Evolutionary conservation across 2,329 filamentous ascomycete species (phyloP).

Genomic region (Curvularia sp.): DNA sequence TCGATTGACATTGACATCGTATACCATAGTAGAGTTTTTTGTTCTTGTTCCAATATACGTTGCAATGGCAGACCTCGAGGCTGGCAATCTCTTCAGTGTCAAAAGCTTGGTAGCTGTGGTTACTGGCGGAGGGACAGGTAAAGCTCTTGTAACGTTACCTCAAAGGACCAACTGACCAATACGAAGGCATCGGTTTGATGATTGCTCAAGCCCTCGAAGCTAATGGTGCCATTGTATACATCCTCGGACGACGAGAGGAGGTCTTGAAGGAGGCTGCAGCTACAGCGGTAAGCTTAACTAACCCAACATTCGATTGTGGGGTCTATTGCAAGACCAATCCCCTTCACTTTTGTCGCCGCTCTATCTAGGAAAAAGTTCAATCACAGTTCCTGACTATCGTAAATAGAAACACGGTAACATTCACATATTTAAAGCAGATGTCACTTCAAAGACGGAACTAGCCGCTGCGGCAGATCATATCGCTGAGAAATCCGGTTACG

Average conservation of each 20-base stretch:
- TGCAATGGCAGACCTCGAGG: slow-evolving; percentile 13
- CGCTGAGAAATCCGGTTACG: slow-evolving; percentile 23
- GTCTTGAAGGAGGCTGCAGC: slow-evolving; percentile 23
- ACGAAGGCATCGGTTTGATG: slow-evolving; percentile 34
- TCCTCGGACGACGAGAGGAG: slow-evolving; percentile 32
- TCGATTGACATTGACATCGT: neutral
- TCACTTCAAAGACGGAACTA: slow-evolving; percentile 30
- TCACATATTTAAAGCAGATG: slow-evolving; percentile 26
- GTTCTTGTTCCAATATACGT: neutral
- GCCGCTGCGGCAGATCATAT: slow-evolving; percentile 22
- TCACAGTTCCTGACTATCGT: neutral
- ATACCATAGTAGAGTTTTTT: neutral
- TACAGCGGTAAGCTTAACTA: slow-evolving; percentile 2
- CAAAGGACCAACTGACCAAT: neutral
- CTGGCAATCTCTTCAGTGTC: slow-evolving; percentile 21
- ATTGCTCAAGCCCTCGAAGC: slow-evolving; percentile 30
- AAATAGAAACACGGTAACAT: slow-evolving; percentile 16
- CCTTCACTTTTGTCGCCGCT: neutral
- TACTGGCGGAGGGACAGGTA: slow-evolving; percentile 30
- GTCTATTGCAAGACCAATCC: too few relatives aligned
- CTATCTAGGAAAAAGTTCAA: neutral
- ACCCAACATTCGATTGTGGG: neutral
- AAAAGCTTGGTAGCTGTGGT: slow-evolving; percentile 28
- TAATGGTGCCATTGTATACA: slow-evolving; percentile 36
- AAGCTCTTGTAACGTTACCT: neutral